Conservation (phyloP, 225 moss, liverwort and hornwort genomes). For the Bryum argenteum region DNA sequence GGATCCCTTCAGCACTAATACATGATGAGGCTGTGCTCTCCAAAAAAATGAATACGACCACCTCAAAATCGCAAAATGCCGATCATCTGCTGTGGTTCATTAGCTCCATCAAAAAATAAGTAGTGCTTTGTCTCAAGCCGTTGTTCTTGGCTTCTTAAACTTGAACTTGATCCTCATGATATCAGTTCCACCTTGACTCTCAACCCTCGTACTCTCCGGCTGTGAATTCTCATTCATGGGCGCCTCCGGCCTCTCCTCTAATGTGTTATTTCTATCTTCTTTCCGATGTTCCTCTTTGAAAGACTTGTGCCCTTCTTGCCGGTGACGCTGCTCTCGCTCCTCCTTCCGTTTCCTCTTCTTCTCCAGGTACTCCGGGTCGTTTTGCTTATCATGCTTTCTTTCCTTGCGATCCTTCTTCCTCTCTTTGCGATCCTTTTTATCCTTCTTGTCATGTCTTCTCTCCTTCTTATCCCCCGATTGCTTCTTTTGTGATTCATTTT, state of each 20-base stretch:
- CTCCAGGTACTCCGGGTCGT: conserved; percentile 76
- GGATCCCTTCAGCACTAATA: neutral
- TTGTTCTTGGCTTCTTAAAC: conserved; percentile 58
- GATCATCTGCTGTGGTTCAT: conserved; percentile 12
- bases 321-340: conserved; percentile 72
- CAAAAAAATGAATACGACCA: conserved; percentile 25
- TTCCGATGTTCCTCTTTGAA: conserved; percentile 58
- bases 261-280: conserved; percentile 37
- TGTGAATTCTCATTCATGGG: conserved; percentile 34
- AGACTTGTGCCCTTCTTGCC: conserved; percentile 66
- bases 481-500: conserved; percentile 56
- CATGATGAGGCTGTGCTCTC: neutral
- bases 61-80: conserved; percentile 34
- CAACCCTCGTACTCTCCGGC: conserved; percentile 44
- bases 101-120: conserved; percentile 18
- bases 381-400: conserved; percentile 68
- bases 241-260: conserved; percentile 41
- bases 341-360: conserved; percentile 83
- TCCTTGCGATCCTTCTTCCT: conserved; percentile 64
- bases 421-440: conserved; percentile 74
- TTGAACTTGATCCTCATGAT: conserved; percentile 47
- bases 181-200: conserved; percentile 44
- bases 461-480: conserved; percentile 35
- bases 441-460: conserved; percentile 56
- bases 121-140: conserved; percentile 27